Conservation (phyloP, 2,329 filamentous ascomycete genomes). For the Claviceps spartinae region DNA sequence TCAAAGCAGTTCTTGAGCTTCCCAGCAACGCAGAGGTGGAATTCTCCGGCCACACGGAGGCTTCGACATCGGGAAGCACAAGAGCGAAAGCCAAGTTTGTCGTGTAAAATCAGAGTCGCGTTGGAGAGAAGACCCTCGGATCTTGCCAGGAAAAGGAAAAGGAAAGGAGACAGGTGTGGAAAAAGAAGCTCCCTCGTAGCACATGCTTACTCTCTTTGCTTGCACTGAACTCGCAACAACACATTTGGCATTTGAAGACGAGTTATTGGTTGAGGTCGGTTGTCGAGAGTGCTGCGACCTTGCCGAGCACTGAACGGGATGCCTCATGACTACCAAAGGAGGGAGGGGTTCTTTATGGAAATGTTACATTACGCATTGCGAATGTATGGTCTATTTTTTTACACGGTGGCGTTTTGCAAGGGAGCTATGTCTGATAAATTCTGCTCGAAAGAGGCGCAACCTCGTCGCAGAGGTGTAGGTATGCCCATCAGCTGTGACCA, state of each 20-base stretch:
- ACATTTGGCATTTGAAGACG: constrained; percentile 1
- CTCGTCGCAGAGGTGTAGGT: background rate
- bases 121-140: background rate
- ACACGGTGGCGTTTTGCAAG: constrained; percentile 21
- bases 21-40: constrained; percentile 67
- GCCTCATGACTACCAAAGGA: background rate
- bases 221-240: background rate
- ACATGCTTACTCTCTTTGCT: background rate
- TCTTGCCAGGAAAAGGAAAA: background rate
- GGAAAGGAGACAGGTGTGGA: constrained; percentile 9
- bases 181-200: constrained; percentile 11
- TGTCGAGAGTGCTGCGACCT: background rate
- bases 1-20: constrained; percentile 85
- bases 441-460: background rate
- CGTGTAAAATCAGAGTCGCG: constrained; percentile 43
- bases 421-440: constrained; percentile 12
- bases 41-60: constrained; percentile 94
- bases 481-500: constrained; percentile 5
- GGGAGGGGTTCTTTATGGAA: background rate
- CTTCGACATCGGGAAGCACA: constrained; percentile 82
- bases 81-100: constrained; percentile 89
- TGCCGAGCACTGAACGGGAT: background rate
- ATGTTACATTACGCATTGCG: background rate
- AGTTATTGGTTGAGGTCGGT: background rate
- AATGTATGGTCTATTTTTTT: constrained; percentile 8